A percentile compares a stretch with the other conserved stretches of the same genome.
Evolutionary conservation across 129 eudicot genomes (phyloP).

Genomic region (Rutidosis leptorrhynchoides): DNA sequence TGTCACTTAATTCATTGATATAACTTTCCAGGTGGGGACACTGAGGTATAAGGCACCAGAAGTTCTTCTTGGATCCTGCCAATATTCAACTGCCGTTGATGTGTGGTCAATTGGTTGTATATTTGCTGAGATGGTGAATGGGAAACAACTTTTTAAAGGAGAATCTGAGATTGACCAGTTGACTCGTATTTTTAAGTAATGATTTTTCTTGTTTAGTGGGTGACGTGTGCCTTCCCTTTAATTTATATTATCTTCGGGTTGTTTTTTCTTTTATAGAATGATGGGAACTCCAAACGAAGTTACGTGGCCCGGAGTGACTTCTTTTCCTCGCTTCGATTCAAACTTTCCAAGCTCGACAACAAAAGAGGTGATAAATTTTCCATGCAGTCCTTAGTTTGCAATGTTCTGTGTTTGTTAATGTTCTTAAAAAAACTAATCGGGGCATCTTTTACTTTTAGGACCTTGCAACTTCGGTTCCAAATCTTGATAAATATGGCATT

Average conservation of each 20-base stretch:
- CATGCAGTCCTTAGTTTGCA: not conserved
- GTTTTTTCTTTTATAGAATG: slow-evolving; percentile 46
- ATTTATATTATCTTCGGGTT: no score
- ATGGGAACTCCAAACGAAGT: slow-evolving; percentile 89
- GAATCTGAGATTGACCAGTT: slow-evolving; percentile 82
- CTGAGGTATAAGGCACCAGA: slow-evolving; percentile 93
- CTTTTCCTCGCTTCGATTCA: no score
- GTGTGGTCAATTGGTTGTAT: slow-evolving; percentile 97
- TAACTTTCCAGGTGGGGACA: slow-evolving; percentile 65
- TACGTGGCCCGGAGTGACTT: slow-evolving; percentile 85
- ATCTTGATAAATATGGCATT: slow-evolving; percentile 69
- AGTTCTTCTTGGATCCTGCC: slow-evolving; percentile 90
- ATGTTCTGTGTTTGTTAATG: not conserved
- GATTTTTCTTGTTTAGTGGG: no score
- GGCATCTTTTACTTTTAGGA: slow-evolving; percentile 47
- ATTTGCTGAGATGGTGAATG: slow-evolving; percentile 96
- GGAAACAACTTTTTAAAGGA: slow-evolving; percentile 76
- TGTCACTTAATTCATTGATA: not conserved
- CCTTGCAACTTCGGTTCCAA: slow-evolving; percentile 68
- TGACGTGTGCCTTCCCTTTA: no score
- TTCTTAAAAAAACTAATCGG: slow-evolving; percentile 11
- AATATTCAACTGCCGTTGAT: slow-evolving; percentile 88
- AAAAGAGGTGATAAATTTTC: slow-evolving; percentile 54
- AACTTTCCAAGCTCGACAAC: no score
- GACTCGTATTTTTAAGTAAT: slow-evolving; percentile 76